These are phyloP conservation scores for Cymodocea nodosa DNA, from an alignment of 116 monocot species.

Conservation along the genomic window DNA sequence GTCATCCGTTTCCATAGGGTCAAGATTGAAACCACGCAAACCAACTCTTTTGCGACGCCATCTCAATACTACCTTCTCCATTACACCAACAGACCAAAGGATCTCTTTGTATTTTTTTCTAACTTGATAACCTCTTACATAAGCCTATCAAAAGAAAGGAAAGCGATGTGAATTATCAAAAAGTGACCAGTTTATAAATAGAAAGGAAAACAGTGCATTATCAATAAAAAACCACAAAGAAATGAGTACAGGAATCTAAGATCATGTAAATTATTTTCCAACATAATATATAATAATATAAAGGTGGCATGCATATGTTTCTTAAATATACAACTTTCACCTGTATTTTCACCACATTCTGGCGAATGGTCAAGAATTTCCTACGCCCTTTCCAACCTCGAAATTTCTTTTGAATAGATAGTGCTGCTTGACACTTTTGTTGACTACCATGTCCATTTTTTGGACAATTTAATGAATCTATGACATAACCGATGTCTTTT, in stretches of 20 bases:
- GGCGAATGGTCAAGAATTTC: conserved; percentile 52
- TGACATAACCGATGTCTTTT: conserved; percentile 37
- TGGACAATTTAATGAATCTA: conserved; percentile 27
- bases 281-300: too few species aligned
- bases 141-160: conserved; percentile 36
- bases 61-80: conserved; percentile 67
- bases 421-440: conserved; percentile 53
- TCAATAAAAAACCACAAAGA: too few species aligned
- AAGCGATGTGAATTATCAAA: not conserved
- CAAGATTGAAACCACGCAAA: conserved; percentile 56
- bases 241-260: too few species aligned
- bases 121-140: conserved; percentile 80
- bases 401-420: conserved; percentile 75
- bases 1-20: conserved; percentile 23
- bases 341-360: conserved; percentile 86
- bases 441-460: conserved; percentile 12
- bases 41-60: conserved; percentile 73
- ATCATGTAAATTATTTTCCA: too few species aligned
- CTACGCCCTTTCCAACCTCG: conserved; percentile 77
- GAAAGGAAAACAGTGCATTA: not conserved
- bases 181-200: conserved; percentile 28
- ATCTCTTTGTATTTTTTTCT: conserved; percentile 66
- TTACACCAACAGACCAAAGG: conserved; percentile 46
- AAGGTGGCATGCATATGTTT: too few species aligned
- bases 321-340: conserved; percentile 15